These are phyloP conservation scores for Avena sativa DNA, from an alignment of 176 grass and related monocot genomes.

Conservation along the genomic window DNA sequence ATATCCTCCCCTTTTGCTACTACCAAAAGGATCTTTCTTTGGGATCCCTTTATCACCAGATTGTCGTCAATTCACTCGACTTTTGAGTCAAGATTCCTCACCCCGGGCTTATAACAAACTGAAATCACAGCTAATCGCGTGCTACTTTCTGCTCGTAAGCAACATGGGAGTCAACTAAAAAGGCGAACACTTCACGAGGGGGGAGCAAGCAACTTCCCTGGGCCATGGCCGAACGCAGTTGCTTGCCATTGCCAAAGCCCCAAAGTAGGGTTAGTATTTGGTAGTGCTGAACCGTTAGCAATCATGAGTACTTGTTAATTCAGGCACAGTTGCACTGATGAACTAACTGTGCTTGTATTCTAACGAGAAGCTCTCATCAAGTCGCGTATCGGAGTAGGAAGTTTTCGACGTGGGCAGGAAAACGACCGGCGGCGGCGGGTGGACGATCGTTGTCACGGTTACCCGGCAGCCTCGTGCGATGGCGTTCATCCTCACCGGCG, in stretches of 20 bases:
- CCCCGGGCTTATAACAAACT: constrained; percentile 26
- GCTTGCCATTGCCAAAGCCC: not conserved
- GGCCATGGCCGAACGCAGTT: not conserved
- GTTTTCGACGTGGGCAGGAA: not conserved
- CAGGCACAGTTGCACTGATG: not conserved
- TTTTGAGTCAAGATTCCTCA: constrained; percentile 64
- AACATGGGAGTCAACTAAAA: constrained; percentile 50
- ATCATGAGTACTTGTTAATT: constrained; percentile 16
- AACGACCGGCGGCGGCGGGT: constrained; percentile 38
- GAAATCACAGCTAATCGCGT: constrained; percentile 36
- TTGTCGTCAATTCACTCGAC: constrained; percentile 47
- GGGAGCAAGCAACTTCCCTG: constrained; percentile 27
- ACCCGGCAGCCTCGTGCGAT: constrained; percentile 16
- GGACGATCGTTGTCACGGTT: constrained; percentile 42
- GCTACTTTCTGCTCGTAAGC: constrained; percentile 20
- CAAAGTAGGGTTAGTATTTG: no score
- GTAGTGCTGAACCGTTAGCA: no score
- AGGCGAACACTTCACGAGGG: constrained; percentile 42
- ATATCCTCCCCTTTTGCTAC: constrained; percentile 6
- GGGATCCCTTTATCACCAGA: constrained; percentile 36
- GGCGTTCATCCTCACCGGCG: not conserved
- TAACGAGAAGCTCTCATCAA: not conserved
- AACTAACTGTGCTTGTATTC: constrained; percentile 16
- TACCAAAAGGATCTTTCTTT: not conserved
- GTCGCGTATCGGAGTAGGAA: constrained; percentile 23